Evolutionary conservation across 805 yeast species (phyloP).

Genomic region (Candida nemodendra): DNA sequence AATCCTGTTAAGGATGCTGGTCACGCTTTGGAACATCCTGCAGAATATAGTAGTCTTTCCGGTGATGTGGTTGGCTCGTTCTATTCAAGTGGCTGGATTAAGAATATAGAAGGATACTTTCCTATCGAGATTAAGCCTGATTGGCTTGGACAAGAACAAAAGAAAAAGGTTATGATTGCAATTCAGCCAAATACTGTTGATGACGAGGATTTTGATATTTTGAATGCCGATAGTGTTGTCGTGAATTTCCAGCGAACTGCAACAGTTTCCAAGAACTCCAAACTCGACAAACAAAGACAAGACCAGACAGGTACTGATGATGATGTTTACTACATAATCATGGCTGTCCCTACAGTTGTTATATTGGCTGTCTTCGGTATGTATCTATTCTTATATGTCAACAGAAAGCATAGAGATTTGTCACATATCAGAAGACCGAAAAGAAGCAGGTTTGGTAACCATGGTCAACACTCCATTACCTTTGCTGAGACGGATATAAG

Average conservation of each 20-base stretch:
- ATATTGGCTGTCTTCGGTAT: slow-evolving; percentile 56
- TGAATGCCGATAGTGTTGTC: slow-evolving; percentile 41
- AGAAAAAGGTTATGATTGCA: slow-evolving; percentile 58
- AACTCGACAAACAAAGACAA: slow-evolving; percentile 29
- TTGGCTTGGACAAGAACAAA: slow-evolving; percentile 60
- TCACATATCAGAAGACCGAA: slow-evolving; percentile 40
- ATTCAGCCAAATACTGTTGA: slow-evolving; percentile 68
- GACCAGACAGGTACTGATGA: slow-evolving; percentile 44
- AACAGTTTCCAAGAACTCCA: slow-evolving; percentile 46
- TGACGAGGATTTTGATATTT: slow-evolving; percentile 64
- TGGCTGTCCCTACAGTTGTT: slow-evolving; percentile 68
- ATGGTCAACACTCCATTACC: slow-evolving; percentile 29
- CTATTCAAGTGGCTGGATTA: slow-evolving; percentile 70
- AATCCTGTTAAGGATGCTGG: slow-evolving; percentile 19
- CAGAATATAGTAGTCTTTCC: slow-evolving; percentile 9
- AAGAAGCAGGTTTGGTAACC: slow-evolving; percentile 34
- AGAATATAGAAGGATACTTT: slow-evolving; percentile 56
- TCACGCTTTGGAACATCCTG: slow-evolving; percentile 17
- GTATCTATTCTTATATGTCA: slow-evolving; percentile 61
- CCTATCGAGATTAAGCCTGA: slow-evolving; percentile 60
- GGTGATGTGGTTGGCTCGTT: slow-evolving; percentile 44
- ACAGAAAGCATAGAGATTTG: slow-evolving; percentile 55
- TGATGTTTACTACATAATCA: slow-evolving; percentile 53
- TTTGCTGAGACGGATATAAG: slow-evolving; percentile 28
- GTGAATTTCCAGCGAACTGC: slow-evolving; percentile 52